A percentile compares a stretch with the other conserved stretches of the same genome.
These are phyloP conservation scores for Arachis monticola DNA, from an alignment of 331 rosid genomes.

Conservation along the genomic window DNA sequence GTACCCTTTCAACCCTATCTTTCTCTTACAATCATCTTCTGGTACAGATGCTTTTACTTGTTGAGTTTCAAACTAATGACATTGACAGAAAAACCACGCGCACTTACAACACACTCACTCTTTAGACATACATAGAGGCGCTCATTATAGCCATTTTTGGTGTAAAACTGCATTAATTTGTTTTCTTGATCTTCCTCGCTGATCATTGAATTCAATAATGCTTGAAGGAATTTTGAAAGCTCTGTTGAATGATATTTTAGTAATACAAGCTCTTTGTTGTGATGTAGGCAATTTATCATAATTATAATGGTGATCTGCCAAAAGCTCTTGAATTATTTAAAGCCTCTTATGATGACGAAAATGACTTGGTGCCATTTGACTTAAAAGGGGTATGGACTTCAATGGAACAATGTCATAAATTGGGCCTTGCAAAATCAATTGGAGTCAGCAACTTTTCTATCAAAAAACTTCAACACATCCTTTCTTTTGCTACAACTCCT, in stretches of 20 bases:
- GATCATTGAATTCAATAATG: conserved; percentile 23
- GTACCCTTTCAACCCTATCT: conserved; percentile 23
- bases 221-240: conserved; percentile 17
- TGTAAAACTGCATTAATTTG: conserved; percentile 24
- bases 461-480: no score
- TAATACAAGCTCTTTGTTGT: conserved; percentile 32
- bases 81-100: neutral
- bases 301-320: conserved; percentile 68
- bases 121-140: conserved; percentile 2
- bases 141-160: conserved; percentile 8
- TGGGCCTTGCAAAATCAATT: no score
- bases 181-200: conserved; percentile 18
- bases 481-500: no score
- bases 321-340: conserved; percentile 63
- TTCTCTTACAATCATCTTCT: conserved; percentile 13
- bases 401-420: no score
- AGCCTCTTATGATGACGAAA: no score
- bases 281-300: conserved; percentile 86
- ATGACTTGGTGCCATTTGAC: no score
- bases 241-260: conserved; percentile 8
- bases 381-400: no score
- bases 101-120: neutral
- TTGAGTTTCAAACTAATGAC: conserved; percentile 29
- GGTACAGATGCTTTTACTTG: conserved; percentile 26
- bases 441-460: no score